phyloP scores from a whole-genome alignment of 306 rosid species.

The Prosopis cineraria region DNA sequence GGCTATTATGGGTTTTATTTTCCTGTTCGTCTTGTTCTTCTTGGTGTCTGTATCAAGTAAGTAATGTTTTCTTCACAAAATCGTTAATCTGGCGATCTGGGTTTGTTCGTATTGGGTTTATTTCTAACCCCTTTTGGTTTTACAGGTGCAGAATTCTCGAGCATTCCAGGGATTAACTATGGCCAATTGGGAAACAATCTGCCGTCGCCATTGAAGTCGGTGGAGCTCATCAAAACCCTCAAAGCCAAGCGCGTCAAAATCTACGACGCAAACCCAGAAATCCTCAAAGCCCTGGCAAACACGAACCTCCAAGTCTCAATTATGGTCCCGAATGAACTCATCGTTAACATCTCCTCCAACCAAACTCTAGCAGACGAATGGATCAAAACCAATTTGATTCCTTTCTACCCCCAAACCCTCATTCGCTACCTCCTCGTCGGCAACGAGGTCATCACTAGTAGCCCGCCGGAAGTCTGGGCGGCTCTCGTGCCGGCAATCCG shows the following conservation, averaged over 20 bases:
- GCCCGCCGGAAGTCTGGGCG: constrained; percentile 49
- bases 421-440: constrained; percentile 87
- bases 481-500: constrained; percentile 72
- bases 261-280: constrained; percentile 45
- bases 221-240: constrained; percentile 52
- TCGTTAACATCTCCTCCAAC: constrained; percentile 61
- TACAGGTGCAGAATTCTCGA: constrained; percentile 55
- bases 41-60: constrained; percentile 42
- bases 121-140: not conserved
- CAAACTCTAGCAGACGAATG: constrained; percentile 64
- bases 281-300: constrained; percentile 55
- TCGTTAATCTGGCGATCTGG: not conserved
- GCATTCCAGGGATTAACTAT: constrained; percentile 66
- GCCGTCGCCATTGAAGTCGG: constrained; percentile 56
- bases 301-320: constrained; percentile 55
- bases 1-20: constrained; percentile 32
- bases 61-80: not conserved
- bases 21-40: constrained; percentile 39
- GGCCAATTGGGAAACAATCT: constrained; percentile 84
- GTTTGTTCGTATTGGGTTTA: not conserved
- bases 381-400: constrained; percentile 55
- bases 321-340: constrained; percentile 73
- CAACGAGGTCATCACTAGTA: constrained; percentile 60
- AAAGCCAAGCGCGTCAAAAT: constrained; percentile 73
- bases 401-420: constrained; percentile 53